These are phyloP conservation scores for Coelastrella sp. DNA, from an alignment of 139 green algal species.

Conservation along the genomic window DNA sequence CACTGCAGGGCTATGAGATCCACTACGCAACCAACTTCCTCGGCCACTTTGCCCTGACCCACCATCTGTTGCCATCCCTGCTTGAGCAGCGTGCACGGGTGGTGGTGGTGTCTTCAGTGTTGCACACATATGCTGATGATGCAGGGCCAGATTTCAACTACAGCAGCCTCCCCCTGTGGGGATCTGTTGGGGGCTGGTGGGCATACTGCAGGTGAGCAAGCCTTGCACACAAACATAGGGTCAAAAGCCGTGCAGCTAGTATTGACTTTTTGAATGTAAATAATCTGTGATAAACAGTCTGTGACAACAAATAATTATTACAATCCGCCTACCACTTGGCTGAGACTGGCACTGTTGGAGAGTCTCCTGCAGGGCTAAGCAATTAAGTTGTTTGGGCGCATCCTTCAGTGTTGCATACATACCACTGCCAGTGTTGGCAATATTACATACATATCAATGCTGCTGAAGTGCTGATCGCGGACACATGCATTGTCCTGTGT, in stretches of 20 bases:
- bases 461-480: too few species aligned
- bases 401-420: too few species aligned
- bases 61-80: slow-evolving; percentile 30
- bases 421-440: too few species aligned
- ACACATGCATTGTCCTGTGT: too few species aligned
- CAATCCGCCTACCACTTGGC: too few species aligned
- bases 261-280: background rate
- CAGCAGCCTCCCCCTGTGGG: slow-evolving; percentile 1
- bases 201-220: slow-evolving; percentile 40
- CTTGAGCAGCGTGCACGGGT: slow-evolving; percentile 5
- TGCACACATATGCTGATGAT: slow-evolving; percentile 42
- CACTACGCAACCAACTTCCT: slow-evolving; percentile 42
- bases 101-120: slow-evolving; percentile 28
- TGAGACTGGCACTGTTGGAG: too few species aligned
- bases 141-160: slow-evolving; percentile 2
- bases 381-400: too few species aligned
- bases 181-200: slow-evolving; percentile 20
- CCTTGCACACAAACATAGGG: too few species aligned
- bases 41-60: slow-evolving; percentile 40
- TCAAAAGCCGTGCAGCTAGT: background rate
- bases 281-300: too few species aligned
- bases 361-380: too few species aligned
- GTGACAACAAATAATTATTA: too few species aligned
- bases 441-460: too few species aligned
- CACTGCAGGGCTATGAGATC: slow-evolving; percentile 24